A percentile compares a stretch with the other conserved stretches of the same genome.
phyloP scores from a whole-genome alignment of 208 protist genomes.

The Acanthamoeba triangularis region DNA sequence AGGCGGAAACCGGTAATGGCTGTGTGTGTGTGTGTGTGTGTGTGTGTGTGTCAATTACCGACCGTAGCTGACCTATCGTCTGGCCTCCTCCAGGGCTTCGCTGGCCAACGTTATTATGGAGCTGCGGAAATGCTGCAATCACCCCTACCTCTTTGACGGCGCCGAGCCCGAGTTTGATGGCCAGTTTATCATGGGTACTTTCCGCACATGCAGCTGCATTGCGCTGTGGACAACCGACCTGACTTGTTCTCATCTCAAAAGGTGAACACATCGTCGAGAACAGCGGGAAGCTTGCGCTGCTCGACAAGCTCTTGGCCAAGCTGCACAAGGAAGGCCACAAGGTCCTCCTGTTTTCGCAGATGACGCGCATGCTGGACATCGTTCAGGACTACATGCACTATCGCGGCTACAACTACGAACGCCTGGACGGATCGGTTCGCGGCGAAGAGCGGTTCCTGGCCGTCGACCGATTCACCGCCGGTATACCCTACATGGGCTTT shows the following conservation, averaged over 20 bases:
- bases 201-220: background rate
- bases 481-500: background rate
- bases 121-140: conserved; percentile 95
- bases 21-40: no score
- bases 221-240: no score
- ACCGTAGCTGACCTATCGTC: background rate
- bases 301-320: conserved; percentile 94
- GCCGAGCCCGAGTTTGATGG: conserved; percentile 65
- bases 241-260: no score
- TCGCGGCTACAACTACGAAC: conserved; percentile 91
- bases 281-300: conserved; percentile 94
- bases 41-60: no score
- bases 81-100: background rate
- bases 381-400: conserved; percentile 95
- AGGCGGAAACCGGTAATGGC: background rate
- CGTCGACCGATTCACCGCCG: conserved; percentile 93
- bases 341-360: conserved; percentile 97
- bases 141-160: conserved; percentile 92
- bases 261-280: conserved; percentile 83
- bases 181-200: conserved; percentile 11
- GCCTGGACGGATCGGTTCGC: conserved; percentile 94
- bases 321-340: conserved; percentile 93
- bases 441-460: conserved; percentile 87
- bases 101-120: conserved; percentile 95
- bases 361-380: conserved; percentile 96